Evolutionary conservation across 1,284 basidiomycete genomes (phyloP).

Genomic region (Cronartium ribicola): DNA sequence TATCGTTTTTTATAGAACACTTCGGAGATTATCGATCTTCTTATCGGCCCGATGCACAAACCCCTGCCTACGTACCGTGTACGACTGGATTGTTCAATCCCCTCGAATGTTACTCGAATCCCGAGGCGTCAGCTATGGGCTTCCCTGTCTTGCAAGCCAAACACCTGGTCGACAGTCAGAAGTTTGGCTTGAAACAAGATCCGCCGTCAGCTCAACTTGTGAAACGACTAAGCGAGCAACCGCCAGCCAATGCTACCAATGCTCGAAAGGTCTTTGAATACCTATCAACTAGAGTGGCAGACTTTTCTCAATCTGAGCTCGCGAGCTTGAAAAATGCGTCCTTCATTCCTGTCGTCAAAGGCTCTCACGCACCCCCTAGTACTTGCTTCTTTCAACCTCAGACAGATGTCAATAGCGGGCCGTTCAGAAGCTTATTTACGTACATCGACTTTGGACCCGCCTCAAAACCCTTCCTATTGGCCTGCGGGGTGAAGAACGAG

Average conservation of each 20-base stretch:
- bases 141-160: slow-evolving; percentile 65
- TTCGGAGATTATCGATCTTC: slow-evolving; percentile 34
- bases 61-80: slow-evolving; percentile 72
- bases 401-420: slow-evolving; percentile 41
- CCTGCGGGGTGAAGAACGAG: slow-evolving; percentile 81
- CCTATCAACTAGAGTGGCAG: slow-evolving; percentile 67
- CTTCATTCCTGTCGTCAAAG: slow-evolving; percentile 54
- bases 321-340: slow-evolving; percentile 48
- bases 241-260: slow-evolving; percentile 60
- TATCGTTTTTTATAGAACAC: slow-evolving; percentile 48
- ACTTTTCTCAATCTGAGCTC: slow-evolving; percentile 54
- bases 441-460: slow-evolving; percentile 82
- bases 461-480: slow-evolving; percentile 77
- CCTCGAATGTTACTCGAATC: slow-evolving; percentile 70
- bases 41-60: slow-evolving; percentile 34
- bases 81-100: slow-evolving; percentile 62
- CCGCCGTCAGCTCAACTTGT: slow-evolving; percentile 68
- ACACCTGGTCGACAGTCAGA: slow-evolving; percentile 61
- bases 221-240: slow-evolving; percentile 61
- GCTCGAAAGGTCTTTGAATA: slow-evolving; percentile 72
- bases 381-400: slow-evolving; percentile 60
- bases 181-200: slow-evolving; percentile 70
- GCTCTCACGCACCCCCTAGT: slow-evolving; percentile 46
- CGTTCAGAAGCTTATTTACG: slow-evolving; percentile 59
- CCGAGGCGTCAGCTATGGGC: slow-evolving; percentile 68